Evolutionary conservation across 768 basidiomycete genomes (phyloP).

Genomic region (Holtermannia corniformis): DNA sequence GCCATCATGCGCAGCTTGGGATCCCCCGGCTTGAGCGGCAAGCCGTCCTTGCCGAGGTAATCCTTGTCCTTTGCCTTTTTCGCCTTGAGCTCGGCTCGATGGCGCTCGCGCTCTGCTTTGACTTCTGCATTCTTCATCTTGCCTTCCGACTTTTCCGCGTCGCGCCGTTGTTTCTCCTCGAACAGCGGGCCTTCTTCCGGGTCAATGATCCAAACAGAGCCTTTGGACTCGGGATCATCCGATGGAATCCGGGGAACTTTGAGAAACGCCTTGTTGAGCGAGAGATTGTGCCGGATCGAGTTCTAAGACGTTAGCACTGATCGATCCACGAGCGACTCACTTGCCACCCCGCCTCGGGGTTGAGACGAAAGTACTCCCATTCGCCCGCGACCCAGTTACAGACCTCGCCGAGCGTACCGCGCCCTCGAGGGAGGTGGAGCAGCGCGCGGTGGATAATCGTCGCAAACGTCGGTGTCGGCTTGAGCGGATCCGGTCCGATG

Average conservation of each 20-base stretch:
- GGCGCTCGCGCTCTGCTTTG: constrained; percentile 19
- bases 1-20: not conserved
- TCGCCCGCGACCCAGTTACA: constrained; percentile 82
- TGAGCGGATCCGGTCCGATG: constrained; percentile 53
- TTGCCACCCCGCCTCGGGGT: constrained; percentile 81
- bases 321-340: constrained; percentile 45
- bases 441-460: constrained; percentile 85
- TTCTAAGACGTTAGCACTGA: constrained; percentile 48
- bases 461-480: constrained; percentile 83
- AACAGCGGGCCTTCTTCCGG: constrained; percentile 46
- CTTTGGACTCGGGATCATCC: constrained; percentile 60
- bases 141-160: constrained; percentile 23
- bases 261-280: constrained; percentile 80
- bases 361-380: constrained; percentile 82
- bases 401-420: constrained; percentile 81
- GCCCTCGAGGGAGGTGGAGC: constrained; percentile 45
- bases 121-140: constrained; percentile 27
- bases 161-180: constrained; percentile 37
- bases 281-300: constrained; percentile 90
- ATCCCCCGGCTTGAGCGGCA: constrained; percentile 5
- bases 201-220: constrained; percentile 88
- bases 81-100: constrained; percentile 18
- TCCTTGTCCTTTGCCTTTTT: constrained; percentile 17
- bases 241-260: constrained; percentile 78
- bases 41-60: constrained; percentile 5